phyloP scores from a whole-genome alignment of 345 rosid genomes.

The Syzygium oleosum region DNA sequence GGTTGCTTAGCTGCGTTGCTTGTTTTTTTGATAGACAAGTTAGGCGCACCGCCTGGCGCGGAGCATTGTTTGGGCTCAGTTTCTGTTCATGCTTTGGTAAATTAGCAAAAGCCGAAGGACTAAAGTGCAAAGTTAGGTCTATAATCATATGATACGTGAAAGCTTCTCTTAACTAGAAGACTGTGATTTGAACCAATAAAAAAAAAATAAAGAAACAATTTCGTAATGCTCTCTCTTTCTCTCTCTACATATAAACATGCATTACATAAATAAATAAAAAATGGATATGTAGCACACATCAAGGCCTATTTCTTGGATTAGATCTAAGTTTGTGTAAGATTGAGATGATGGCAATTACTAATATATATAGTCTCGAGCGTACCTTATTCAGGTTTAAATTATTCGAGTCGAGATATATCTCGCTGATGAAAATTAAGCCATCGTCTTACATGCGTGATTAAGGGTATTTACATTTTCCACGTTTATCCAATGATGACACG shows the following conservation, averaged over 20 bases:
- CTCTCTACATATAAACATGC: not conserved
- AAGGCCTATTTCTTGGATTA: not conserved
- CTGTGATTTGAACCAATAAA: not conserved
- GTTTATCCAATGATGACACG: not conserved
- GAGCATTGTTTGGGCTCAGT: not conserved
- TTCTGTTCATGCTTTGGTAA: not conserved
- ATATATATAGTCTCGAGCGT: not conserved
- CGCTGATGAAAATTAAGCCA: not conserved
- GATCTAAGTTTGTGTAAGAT: not conserved
- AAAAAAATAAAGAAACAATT: not conserved
- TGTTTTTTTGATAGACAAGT: slow-evolving; percentile 10
- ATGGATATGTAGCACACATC: not conserved
- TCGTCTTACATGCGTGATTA: not conserved
- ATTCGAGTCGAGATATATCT: not conserved
- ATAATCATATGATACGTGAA: not conserved
- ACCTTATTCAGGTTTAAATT: not conserved
- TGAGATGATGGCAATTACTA: not conserved
- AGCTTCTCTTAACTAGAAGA: not conserved
- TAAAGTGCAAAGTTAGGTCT: not conserved
- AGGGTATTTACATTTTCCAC: not conserved
- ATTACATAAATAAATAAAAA: not conserved
- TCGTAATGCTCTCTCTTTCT: not conserved
- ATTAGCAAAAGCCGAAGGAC: not conserved
- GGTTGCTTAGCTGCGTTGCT: slow-evolving; percentile 1
- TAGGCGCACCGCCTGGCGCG: slow-evolving; percentile 3